Percentiles rank a stretch among this genome's conserved stretches.
phyloP scores from a whole-genome alignment of 192 early-diverging fungal genomes.

The Backusella mclennaniae region DNA sequence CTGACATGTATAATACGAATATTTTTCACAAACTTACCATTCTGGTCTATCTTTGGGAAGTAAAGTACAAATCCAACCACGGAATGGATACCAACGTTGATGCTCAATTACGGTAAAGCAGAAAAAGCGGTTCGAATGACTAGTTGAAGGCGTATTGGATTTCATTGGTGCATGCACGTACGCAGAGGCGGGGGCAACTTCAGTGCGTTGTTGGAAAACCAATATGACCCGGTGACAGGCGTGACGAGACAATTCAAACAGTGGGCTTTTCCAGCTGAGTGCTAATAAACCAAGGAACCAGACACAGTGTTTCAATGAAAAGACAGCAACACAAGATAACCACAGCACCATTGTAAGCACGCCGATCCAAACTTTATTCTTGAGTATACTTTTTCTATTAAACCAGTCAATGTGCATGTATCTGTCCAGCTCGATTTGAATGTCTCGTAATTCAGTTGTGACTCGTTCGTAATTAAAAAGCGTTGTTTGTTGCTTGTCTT shows the following conservation, averaged over 20 bases:
- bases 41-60: background rate
- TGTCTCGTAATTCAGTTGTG: background rate
- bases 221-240: background rate
- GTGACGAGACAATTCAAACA: background rate
- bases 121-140: background rate
- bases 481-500: background rate
- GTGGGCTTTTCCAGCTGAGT: background rate
- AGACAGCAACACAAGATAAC: background rate
- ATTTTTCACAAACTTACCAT: background rate
- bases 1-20: background rate
- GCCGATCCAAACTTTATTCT: background rate
- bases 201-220: background rate
- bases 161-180: background rate
- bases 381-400: background rate
- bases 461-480: background rate
- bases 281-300: background rate
- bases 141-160: no score
- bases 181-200: background rate
- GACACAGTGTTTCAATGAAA: background rate
- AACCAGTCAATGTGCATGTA: background rate
- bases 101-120: background rate
- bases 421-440: background rate
- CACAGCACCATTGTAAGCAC: background rate
- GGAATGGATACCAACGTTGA: background rate
- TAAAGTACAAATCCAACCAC: background rate